Evolutionary conservation across 306 rosid genomes (phyloP), one percentile per base, ranked within the genome.

Genomic region (Luffa aegyptiaca): DNA sequence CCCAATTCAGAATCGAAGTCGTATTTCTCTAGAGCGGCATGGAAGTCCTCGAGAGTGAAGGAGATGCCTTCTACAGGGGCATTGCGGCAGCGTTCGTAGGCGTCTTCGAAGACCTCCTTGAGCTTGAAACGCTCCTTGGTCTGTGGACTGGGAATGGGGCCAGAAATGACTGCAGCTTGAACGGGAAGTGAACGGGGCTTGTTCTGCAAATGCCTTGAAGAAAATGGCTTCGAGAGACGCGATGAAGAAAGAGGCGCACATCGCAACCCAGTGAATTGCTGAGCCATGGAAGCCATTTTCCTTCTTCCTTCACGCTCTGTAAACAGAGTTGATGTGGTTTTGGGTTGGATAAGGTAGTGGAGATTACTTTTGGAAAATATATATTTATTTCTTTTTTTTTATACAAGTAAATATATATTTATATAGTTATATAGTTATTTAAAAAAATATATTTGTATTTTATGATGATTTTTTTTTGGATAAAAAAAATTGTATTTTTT

Each of bases 1-100:
- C 98, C 98, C 84, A 95, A 17, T 84, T 95, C 96, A 73, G 92
- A 82, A 61, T 89, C 75, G 75, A 84, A 91, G 83, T 95, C 97
- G 77, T 91, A 91, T 64, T 95, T 90, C 0, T 91, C 96, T 0
- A 95, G 82, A 46, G 96, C 90, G 5, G 85, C 51, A 63, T 83
- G 80, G 70, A 95, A 92, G 26, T 90, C 87, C 1, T 92, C 92
- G 18, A 89, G 9, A 4, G 89, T 88, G 79, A 92, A 95, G 10
- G 96, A 20, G 55, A 92, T 90, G 8, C 93, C 96, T 64, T 92
- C 93, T 78, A 77, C 82, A 37, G 97, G 98, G 42, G 84, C 86
- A 75, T 85, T 92, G 26, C 93, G 96, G 53, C 98, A 92, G 13
- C 97, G 90, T 51, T 92, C 93, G 41, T 91, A 84, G 48, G 98